Evolutionary conservation across 345 rosid genomes (phyloP).

Genomic region (Rhodamnia argentea): DNA sequence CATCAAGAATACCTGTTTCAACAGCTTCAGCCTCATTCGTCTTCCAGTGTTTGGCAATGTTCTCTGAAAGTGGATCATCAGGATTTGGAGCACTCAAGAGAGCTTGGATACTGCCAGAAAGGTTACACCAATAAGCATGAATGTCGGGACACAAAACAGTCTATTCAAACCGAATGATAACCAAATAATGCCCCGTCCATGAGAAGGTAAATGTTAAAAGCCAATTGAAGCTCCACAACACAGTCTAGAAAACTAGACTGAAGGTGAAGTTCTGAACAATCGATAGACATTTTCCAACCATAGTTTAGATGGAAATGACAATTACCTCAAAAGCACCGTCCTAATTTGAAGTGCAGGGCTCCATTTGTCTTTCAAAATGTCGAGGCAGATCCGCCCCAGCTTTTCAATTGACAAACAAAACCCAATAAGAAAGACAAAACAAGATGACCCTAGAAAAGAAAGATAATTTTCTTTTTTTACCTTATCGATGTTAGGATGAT

Average conservation of each 20-base stretch:
- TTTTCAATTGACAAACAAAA: slow-evolving; percentile 10
- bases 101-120: slow-evolving; percentile 69
- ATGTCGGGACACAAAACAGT: neutral
- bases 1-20: slow-evolving; percentile 60
- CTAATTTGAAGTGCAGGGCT: slow-evolving; percentile 99
- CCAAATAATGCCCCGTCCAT: neutral
- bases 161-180: neutral
- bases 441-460: neutral
- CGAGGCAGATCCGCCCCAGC: slow-evolving; percentile 99
- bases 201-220: neutral
- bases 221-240: neutral
- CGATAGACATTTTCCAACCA: neutral
- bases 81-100: slow-evolving; percentile 98
- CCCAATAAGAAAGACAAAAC: neutral
- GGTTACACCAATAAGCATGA: neutral
- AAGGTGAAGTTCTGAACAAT: neutral
- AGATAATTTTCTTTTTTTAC: slow-evolving; percentile 13
- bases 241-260: neutral
- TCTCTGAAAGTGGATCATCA: slow-evolving; percentile 97
- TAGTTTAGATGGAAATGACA: neutral
- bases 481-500: slow-evolving; percentile 98
- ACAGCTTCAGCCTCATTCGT: slow-evolving; percentile 93
- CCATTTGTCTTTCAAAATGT: slow-evolving; percentile 98
- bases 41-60: slow-evolving; percentile 99
- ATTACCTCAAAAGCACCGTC: slow-evolving; percentile 92